Percentiles rank a stretch among this genome's conserved stretches.
These are phyloP conservation scores for Nicotiana tabacum DNA, from an alignment of 257 asterid species.

Conservation along the genomic window DNA sequence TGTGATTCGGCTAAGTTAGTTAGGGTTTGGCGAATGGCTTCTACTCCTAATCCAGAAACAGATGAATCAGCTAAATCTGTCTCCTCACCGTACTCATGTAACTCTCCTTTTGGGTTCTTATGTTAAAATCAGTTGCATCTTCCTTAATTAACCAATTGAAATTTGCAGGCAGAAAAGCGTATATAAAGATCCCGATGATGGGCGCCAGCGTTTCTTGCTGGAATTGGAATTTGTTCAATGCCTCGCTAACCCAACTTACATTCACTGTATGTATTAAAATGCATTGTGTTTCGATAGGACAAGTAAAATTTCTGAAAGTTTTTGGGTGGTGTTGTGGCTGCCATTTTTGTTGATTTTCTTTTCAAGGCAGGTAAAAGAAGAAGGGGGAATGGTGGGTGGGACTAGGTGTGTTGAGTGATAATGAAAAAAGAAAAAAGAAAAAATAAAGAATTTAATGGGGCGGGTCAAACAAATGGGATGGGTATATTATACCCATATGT, in stretches of 20 bases:
- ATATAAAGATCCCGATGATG: constrained; percentile 90
- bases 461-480: no score
- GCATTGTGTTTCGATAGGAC: background rate
- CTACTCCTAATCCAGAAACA: constrained; percentile 28
- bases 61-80: constrained; percentile 29
- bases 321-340: no score
- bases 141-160: background rate
- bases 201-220: constrained; percentile 82
- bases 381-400: no score
- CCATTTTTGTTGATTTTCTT: no score
- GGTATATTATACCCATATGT: no score
- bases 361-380: no score
- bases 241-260: constrained; percentile 87
- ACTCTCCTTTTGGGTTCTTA: background rate
- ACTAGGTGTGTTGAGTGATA: no score
- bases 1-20: no score
- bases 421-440: no score
- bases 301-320: background rate
- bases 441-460: no score
- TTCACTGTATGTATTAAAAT: constrained; percentile 43
- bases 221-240: constrained; percentile 93
- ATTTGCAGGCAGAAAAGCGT: constrained; percentile 40
- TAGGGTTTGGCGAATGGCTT: constrained; percentile 15
- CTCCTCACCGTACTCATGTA: constrained; percentile 33
- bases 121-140: background rate